Evolutionary conservation across 2,329 filamentous ascomycete species (phyloP).

Genomic region (Arthrobotrys entomopaga): DNA sequence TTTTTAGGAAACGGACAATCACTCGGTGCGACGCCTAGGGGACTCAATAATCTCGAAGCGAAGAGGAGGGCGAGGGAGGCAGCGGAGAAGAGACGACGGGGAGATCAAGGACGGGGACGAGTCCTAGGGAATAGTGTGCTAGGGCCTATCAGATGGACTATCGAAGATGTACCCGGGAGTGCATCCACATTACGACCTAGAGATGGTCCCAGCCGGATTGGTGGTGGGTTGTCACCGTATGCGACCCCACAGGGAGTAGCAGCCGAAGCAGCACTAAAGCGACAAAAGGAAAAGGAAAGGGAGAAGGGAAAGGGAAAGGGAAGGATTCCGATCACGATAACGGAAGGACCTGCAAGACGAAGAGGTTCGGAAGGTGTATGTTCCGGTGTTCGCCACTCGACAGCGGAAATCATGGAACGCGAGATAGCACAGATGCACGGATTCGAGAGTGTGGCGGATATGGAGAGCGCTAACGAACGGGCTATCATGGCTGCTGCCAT

Average conservation of each 20-base stretch:
- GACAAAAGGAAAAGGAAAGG: constrained; percentile 44
- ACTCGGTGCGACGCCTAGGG: constrained; percentile 72
- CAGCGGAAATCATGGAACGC: constrained; percentile 71
- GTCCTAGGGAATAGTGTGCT: constrained; percentile 72
- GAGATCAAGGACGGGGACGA: constrained; percentile 73
- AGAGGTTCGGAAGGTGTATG: constrained; percentile 76
- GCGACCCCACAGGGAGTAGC: constrained; percentile 35
- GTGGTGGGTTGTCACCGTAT: constrained; percentile 25
- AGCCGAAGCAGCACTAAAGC: constrained; percentile 48
- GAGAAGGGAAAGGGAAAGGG: constrained; percentile 3
- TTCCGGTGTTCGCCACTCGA: constrained; percentile 79
- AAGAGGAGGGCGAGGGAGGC: constrained; percentile 77
- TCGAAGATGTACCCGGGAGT: constrained; percentile 37
- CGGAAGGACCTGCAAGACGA: constrained; percentile 69
- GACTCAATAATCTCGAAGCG: constrained; percentile 75
- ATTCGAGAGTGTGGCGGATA: constrained; percentile 83
- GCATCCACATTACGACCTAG: constrained; percentile 35
- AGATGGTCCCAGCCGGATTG: constrained; percentile 13
- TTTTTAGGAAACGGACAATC: constrained; percentile 80
- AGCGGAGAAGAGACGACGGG: constrained; percentile 74
- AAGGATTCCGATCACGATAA: constrained; percentile 2
- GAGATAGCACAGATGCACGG: constrained; percentile 75
- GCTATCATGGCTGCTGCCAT: constrained; percentile 87
- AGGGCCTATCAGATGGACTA: constrained; percentile 57
- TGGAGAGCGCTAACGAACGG: constrained; percentile 86